Base-by-base conservation (phyloP, 2,329 filamentous ascomycete genomes). In the Epichloe hybrida region DNA sequence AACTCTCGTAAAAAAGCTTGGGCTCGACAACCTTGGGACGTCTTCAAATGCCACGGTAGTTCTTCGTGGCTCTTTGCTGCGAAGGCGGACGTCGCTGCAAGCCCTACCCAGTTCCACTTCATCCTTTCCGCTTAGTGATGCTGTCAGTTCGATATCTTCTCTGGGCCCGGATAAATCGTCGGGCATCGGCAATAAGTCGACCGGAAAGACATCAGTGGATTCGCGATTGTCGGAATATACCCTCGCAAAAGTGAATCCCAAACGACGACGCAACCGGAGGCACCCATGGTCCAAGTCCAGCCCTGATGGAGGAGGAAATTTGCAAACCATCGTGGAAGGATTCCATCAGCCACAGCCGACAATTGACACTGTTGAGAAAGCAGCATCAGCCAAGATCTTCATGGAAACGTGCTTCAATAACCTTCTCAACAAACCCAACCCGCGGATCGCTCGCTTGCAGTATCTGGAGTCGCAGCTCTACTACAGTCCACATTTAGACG, bases 341-440 rank as follows among this genome's bases (percentile, higher is more conserved):
- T 50, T 55, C 1, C 51, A 61, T 36, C 55, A 55, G 9, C 54
- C 59, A 9, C 58, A 57, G 36, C 68, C 69, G 4, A 69, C 69
- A 0, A 61, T 70, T 11, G 43, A 59, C 27, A 95, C 89, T 0
- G 83, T 88, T 0, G 91, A 97, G 67, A 81, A 78, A 53, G 79
- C 83, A 3, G 81, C 88, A 0, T 84, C 87, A 0, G 84, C 88
- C 42, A 96, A 95, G 64, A 80, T 94, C 20, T 94, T 81, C 59
- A 75, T 97, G 9, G 93, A 97, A 65, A 88, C 82, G 0, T 80
- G 90, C 59, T 96, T 86, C 69, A 84, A 90, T 58, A 72, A 80
- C n/a, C 64, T 88, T 7, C 71, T 88, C 2, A 72, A 71, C 27
- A 69, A 70, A 3, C 68, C 73, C 2, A 57, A 61, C 9, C 45